phyloP scores from a whole-genome alignment of 371 early-diverging fungal genomes.

The Basidiobolus meristosporus region DNA sequence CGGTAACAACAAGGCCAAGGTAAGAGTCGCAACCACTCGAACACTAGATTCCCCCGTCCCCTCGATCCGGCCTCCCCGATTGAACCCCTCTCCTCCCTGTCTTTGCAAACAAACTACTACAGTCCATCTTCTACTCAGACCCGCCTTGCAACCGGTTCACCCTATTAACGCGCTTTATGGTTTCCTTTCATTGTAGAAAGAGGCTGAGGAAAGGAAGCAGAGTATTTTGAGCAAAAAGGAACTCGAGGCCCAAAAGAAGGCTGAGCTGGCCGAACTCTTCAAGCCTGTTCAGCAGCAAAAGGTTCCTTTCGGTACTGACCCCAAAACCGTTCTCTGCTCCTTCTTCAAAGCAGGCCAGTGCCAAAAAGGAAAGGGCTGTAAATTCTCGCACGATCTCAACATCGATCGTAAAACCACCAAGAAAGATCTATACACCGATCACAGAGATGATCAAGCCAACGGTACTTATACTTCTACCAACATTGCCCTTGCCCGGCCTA shows the following conservation, averaged over 20 bases:
- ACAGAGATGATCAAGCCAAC: constrained; percentile 33
- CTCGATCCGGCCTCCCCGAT: neutral
- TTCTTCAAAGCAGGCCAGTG: constrained; percentile 89
- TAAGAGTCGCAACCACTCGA: constrained; percentile 5
- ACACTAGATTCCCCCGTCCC: no score
- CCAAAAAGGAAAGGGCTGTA: constrained; percentile 87
- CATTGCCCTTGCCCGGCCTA: no score
- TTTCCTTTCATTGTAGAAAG: constrained; percentile 15
- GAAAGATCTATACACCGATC: constrained; percentile 83
- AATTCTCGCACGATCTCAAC: constrained; percentile 93
- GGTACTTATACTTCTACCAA: constrained; percentile 8
- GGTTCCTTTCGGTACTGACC: constrained; percentile 97
- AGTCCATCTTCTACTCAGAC: no score
- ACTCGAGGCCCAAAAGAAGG: constrained; percentile 49
- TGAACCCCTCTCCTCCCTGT: neutral
- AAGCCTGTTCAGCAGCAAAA: constrained; percentile 85
- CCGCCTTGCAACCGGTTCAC: neutral
- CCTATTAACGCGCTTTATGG: neutral
- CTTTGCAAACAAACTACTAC: neutral
- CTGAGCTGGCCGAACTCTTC: constrained; percentile 73
- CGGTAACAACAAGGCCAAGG: constrained; percentile 37
- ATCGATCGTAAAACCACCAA: constrained; percentile 78
- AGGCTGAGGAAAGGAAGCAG: constrained; percentile 20
- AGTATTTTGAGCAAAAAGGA: constrained; percentile 25
- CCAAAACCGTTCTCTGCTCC: constrained; percentile 92